Evolutionary conservation across 2,329 filamentous ascomycete genomes (phyloP), one percentile per base, ranked within the genome.

Genomic region (Beauveria scarabaeidicola): DNA sequence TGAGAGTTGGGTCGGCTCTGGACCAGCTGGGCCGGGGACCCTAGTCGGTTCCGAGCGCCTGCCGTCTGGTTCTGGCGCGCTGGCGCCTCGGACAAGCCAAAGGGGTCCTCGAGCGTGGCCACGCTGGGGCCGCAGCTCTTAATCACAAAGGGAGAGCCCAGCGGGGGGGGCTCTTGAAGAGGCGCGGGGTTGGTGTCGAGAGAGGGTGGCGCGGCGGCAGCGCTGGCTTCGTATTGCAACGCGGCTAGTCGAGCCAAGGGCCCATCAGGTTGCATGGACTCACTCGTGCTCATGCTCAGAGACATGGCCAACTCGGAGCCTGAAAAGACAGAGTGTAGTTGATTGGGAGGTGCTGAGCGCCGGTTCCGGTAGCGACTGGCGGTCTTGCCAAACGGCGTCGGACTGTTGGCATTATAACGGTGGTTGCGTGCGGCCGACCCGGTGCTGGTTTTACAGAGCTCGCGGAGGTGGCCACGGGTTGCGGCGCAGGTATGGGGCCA

Each of bases 401-500:
- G 79, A 66, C 78, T 84, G 21, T 76, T 74, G 40, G 81, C 78
- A 66, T 78, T 75, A 70, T 76, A 81, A 32, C 72, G 77, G 62
- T 73, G 70, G 60, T 71, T 75, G 61, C 74, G 77, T 29, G 71
- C 73, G 60, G 72, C 74, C 5, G 55, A 77, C 38, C 74, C 73
- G 56, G 79, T 77, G 67, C 80, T 82, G 48, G 77, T 72, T 68
- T 80, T 83, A 71, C 85, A 88, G 17, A 88, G 74, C 60, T 86
- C 82, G 55, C 85, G 76, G 2, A 88, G 74, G 61, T 86, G 82
- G 51, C 78, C 79, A 38, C 85, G 78, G 17, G 85, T 88, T 10
- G 84, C 81, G 51, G 81, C 81, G 64, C 79, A 81, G 3, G 82
- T 85, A 68, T 87, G 84, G 27, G 84, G 83, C 85, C 85, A 88